A percentile compares a stretch with the other conserved stretches of the same genome.
These are phyloP conservation scores for Pleurotus platypus DNA, from an alignment of 768 basidiomycete genomes.

Conservation along the genomic window DNA sequence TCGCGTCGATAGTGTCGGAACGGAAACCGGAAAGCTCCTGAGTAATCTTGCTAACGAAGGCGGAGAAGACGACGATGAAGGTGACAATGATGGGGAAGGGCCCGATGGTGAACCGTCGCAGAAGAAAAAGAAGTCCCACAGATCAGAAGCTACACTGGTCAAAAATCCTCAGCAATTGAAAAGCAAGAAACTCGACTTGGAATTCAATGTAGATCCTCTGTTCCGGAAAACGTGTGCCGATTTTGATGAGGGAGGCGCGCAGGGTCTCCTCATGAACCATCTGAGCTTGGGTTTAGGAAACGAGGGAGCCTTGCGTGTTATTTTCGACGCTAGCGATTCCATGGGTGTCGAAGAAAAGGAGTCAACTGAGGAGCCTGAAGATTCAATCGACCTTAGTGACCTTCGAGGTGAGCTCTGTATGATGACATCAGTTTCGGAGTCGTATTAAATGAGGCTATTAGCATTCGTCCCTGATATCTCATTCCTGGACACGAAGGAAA, in stretches of 20 bases:
- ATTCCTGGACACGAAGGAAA: constrained; percentile 61
- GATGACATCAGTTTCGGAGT: neutral
- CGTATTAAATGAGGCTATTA: neutral
- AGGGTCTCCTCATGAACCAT: constrained; percentile 96
- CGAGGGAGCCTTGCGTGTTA: constrained; percentile 82
- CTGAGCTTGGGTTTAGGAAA: constrained; percentile 71
- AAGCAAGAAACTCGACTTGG: constrained; percentile 92
- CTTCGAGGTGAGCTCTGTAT: constrained; percentile 48
- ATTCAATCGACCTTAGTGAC: constrained; percentile 60
- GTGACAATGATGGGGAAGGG: constrained; percentile 57
- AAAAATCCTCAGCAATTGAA: constrained; percentile 78
- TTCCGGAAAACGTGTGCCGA: constrained; percentile 98
- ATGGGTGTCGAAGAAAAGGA: constrained; percentile 82
- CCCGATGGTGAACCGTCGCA: constrained; percentile 59
- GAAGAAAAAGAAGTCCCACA: constrained; percentile 63
- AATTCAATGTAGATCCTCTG: constrained; percentile 93
- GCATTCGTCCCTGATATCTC: constrained; percentile 74
- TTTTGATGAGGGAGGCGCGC: constrained; percentile 97
- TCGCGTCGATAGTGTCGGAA: constrained; percentile 94
- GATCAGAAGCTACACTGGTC: constrained; percentile 83
- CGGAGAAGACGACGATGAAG: constrained; percentile 53
- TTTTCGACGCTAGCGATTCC: constrained; percentile 95
- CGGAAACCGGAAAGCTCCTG: constrained; percentile 92
- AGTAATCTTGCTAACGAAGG: constrained; percentile 75
- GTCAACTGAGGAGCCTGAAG: constrained; percentile 64